phyloP scores from a whole-genome alignment of 2,329 filamentous ascomycete species.

The Plectosphaerella cucumerina region DNA sequence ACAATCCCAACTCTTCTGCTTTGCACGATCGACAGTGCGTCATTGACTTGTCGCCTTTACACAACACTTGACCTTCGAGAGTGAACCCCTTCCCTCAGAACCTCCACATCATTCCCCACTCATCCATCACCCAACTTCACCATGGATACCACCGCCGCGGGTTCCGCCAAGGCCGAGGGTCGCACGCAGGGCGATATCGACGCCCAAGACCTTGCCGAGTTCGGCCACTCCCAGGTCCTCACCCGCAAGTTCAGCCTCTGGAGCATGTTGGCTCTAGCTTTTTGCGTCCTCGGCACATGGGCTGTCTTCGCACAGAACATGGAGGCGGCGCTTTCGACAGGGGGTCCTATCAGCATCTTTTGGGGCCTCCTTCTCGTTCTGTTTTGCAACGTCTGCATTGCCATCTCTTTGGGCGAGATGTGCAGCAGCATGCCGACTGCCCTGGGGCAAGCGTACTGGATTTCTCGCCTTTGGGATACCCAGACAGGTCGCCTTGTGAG shows the following conservation, averaged over 20 bases:
- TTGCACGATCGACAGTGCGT: too few relatives aligned
- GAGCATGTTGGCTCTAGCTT: constrained; percentile 55
- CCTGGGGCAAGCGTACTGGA: constrained; percentile 56
- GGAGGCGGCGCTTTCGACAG: constrained; percentile 44
- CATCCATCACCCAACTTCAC: not conserved
- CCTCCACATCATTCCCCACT: too few relatives aligned
- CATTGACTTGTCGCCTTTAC: too few relatives aligned
- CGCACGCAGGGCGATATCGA: constrained; percentile 16
- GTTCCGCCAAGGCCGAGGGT: not conserved
- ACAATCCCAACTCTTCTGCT: too few relatives aligned
- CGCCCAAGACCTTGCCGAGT: constrained; percentile 32
- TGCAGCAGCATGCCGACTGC: constrained; percentile 57
- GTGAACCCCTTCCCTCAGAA: too few relatives aligned
- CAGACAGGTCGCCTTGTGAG: constrained; percentile 42
- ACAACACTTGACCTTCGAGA: too few relatives aligned
- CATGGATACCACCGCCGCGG: not conserved
- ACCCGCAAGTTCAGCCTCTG: constrained; percentile 45
- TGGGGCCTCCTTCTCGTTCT: constrained; percentile 51
- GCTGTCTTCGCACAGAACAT: constrained; percentile 47
- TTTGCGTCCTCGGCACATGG: constrained; percentile 55
- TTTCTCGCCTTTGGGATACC: constrained; percentile 34
- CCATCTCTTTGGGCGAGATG: constrained; percentile 50
- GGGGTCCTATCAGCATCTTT: constrained; percentile 48
- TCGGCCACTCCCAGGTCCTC: constrained; percentile 35
- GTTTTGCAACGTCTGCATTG: constrained; percentile 47